Evolutionary conservation across 495 filamentous ascomycete genomes (phyloP).

Genomic region (Evansstolkia leycettana): DNA sequence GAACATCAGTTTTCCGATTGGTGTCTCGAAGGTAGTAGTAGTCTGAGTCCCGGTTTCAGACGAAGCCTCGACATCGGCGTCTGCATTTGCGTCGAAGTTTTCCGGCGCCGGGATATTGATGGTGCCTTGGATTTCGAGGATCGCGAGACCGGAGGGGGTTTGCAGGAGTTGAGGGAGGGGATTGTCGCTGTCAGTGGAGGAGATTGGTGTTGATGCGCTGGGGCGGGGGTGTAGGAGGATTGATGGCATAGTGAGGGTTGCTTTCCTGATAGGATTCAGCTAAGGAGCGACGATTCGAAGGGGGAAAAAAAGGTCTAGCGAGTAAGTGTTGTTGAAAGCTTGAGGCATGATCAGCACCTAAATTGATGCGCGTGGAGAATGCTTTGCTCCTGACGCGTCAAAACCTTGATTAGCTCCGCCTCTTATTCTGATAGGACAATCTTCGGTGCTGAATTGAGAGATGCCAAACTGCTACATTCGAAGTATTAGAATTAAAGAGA

Average conservation of each 20-base stretch:
- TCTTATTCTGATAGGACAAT: too few relatives aligned
- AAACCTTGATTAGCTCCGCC: too few relatives aligned
- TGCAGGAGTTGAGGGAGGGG: slow-evolving; percentile 76
- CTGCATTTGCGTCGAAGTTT: slow-evolving; percentile 6
- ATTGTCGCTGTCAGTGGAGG: slow-evolving; percentile 25
- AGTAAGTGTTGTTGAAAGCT: too few relatives aligned
- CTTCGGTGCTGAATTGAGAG: too few relatives aligned
- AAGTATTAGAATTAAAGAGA: too few relatives aligned
- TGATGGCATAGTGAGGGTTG: slow-evolving; percentile 27
- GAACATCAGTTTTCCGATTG: slow-evolving; percentile 67
- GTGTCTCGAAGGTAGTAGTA: slow-evolving; percentile 27
- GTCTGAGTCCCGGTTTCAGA: slow-evolving; percentile 6
- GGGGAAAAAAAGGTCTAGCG: too few relatives aligned
- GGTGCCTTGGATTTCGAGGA: slow-evolving; percentile 82
- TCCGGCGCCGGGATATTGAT: slow-evolving; percentile 45
- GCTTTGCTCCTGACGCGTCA: too few relatives aligned
- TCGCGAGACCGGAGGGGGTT: slow-evolving; percentile 60
- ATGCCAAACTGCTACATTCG: too few relatives aligned
- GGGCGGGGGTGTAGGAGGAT: slow-evolving; percentile 22
- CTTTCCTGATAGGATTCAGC: too few relatives aligned
- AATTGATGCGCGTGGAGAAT: too few relatives aligned
- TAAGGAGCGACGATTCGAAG: too few relatives aligned
- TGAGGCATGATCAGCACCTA: too few relatives aligned
- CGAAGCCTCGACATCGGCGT: slow-evolving; percentile 4
- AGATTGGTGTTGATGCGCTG: slow-evolving; percentile 1